Percentiles rank a stretch among this genome's conserved stretches.
Conservation (phyloP, 371 early-diverging fungal species). For the Actinomucor elegans region DNA sequence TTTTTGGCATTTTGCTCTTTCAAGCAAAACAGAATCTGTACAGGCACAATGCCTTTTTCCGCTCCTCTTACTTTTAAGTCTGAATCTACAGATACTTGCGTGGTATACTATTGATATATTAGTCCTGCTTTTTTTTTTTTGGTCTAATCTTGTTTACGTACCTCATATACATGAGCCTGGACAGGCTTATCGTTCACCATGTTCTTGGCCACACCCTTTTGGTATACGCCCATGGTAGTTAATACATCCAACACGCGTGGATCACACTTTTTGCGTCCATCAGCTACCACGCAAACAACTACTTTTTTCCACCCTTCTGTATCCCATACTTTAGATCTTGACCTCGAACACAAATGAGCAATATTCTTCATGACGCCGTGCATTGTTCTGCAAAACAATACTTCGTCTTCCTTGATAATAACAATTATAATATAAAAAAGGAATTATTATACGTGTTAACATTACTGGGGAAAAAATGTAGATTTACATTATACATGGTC, state of each 20-base stretch:
- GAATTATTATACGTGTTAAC: no score
- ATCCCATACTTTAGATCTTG: conserved; percentile 66
- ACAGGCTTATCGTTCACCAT: conserved; percentile 60
- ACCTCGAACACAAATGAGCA: conserved; percentile 68
- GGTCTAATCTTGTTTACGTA: neutral
- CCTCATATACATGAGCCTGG: conserved; percentile 80
- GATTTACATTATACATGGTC: conserved; percentile 46
- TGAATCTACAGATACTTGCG: conserved; percentile 74
- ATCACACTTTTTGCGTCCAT: conserved; percentile 76
- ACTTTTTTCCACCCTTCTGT: conserved; percentile 82
- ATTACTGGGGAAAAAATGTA: no score
- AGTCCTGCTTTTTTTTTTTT: neutral
- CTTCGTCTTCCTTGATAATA: conserved; percentile 66
- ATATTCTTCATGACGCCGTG: conserved; percentile 81
- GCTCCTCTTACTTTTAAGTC: conserved; percentile 67
- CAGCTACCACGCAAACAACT: conserved; percentile 82
- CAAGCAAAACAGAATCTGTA: conserved; percentile 79
- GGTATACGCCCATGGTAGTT: conserved; percentile 70
- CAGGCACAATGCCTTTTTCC: conserved; percentile 67
- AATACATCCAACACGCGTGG: conserved; percentile 55
- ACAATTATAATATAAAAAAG: neutral
- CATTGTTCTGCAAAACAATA: conserved; percentile 73
- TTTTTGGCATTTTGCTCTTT: conserved; percentile 90
- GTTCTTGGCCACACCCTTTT: conserved; percentile 69
- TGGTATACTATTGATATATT: conserved; percentile 58